Base-by-base conservation (phyloP, 176 grass and related monocot species). In the Oryza meridionalis region DNA sequence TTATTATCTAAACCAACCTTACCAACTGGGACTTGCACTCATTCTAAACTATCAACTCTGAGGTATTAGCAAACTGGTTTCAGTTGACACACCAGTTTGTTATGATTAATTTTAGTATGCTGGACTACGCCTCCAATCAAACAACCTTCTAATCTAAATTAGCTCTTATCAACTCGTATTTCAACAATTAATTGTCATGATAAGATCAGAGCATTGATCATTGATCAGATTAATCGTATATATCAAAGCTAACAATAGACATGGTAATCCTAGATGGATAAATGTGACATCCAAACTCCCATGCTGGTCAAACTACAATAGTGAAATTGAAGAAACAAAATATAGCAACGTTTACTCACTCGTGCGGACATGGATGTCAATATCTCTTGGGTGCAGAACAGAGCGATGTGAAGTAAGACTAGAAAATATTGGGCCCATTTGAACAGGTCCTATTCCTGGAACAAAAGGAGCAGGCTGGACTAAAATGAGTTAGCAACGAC, bases 381-480 rank as follows among this genome's bases (percentile, higher is more conserved):
- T 86, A 85, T 90, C 91, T 86, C 93, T 92, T 59, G 91, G 87
- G 79, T 87, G 82, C 80, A 82, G 71, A 81, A 86, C 47, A 90
- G 91, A 77, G 24, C 80, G 88, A 29, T 90, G 90, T 6, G 85
- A 75, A 84, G 68, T 43, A 82, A 83, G 73, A 81, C 72, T 84
- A 71, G 91, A 80, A 88, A 93, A 84, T 80, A 93, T 44, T 62
- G 89, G 83, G 70, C 95, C 92, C 89, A 88, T 86, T 84, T 91
- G 91, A 33, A 90, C 80, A 83, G 70, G 78, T 78, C 86, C 93
- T 79, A 87, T 89, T 67, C 91, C 91, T 81, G 96, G 93, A 74
- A 88, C 90, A 84, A 91, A 96, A 0, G 96, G 96, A 88, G 89
- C 93, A 90, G 96, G 96, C 96, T 99, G 92, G 76, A 86, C 43